Evolutionary conservation across 2,329 filamentous ascomycete species (phyloP).

Genomic region (Mariannaea elegans): DNA sequence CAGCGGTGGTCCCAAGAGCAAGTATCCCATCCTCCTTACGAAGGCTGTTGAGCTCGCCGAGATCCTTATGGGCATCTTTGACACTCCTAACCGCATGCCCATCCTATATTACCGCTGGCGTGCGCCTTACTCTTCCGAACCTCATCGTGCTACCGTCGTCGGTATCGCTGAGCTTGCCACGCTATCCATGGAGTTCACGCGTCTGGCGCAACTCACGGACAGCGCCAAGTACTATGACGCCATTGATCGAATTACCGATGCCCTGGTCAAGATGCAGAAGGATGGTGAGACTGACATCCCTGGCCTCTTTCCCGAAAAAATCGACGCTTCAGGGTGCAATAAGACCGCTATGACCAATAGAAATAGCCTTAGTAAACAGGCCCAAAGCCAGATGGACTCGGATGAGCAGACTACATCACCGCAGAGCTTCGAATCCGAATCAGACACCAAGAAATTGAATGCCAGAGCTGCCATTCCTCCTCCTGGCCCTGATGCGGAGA

Average conservation of each 20-base stretch:
- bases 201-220: constrained; percentile 84
- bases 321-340: constrained; percentile 85
- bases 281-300: constrained; percentile 69
- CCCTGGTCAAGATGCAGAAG: constrained; percentile 78
- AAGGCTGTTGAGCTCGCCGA: constrained; percentile 85
- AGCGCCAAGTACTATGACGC: constrained; percentile 90
- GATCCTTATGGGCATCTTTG: constrained; percentile 83
- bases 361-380: constrained; percentile 45
- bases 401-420: constrained; percentile 41
- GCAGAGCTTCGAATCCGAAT: constrained; percentile 34
- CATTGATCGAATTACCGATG: constrained; percentile 84
- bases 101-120: constrained; percentile 82
- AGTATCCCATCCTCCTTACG: constrained; percentile 73
- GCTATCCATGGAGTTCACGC: constrained; percentile 87
- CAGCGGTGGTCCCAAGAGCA: constrained; percentile 65
- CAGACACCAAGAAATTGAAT: constrained; percentile 1
- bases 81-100: constrained; percentile 95
- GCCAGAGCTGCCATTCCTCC: neutral
- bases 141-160: constrained; percentile 68
- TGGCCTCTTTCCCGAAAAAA: constrained; percentile 80
- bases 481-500: neutral
- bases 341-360: constrained; percentile 52
- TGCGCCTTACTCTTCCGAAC: constrained; percentile 69
- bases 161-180: constrained; percentile 79
- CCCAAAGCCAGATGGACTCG: constrained; percentile 48